Percentiles rank a stretch among this genome's conserved stretches.
phyloP scores from a whole-genome alignment of 805 yeast genomes.

The Tetrapisispora iriomotensis region DNA sequence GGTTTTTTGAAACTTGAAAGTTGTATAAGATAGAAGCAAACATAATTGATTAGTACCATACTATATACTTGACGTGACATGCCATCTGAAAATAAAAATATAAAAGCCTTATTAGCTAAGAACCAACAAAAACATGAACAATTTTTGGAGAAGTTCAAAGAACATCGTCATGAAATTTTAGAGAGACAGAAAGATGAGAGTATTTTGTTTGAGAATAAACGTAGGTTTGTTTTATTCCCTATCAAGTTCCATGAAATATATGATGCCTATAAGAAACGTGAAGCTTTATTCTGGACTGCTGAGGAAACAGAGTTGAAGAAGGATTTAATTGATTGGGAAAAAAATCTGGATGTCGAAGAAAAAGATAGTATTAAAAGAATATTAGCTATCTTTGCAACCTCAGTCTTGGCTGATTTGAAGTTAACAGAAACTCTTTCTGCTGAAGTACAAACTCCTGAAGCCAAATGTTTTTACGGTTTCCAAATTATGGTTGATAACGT shows the following conservation, averaged over 20 bases:
- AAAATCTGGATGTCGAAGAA: conserved; percentile 75
- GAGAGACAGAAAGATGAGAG: conserved; percentile 82
- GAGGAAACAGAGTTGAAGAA: conserved; percentile 94
- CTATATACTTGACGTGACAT: no score
- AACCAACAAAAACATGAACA: no score
- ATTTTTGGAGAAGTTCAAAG: conserved; percentile 35
- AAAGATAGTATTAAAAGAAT: conserved; percentile 82
- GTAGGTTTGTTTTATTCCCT: conserved; percentile 91
- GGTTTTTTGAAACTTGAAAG: no score
- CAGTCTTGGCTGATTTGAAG: conserved; percentile 94
- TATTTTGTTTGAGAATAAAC: conserved; percentile 70
- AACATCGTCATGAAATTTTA: conserved; percentile 59
- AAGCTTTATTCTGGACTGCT: conserved; percentile 99
- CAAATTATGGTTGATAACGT: conserved; percentile 99
- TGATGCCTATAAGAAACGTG: conserved; percentile 98
- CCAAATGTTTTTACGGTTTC: conserved; percentile 96
- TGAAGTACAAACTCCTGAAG: conserved; percentile 94
- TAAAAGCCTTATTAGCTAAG: no score
- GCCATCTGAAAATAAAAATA: no score
- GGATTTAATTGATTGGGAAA: conserved; percentile 62
- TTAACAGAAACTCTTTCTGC: conserved; percentile 93
- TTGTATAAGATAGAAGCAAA: no score
- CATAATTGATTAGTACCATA: no score
- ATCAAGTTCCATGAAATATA: conserved; percentile 94
- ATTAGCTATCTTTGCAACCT: conserved; percentile 93